Base-by-base conservation (phyloP, 768 basidiomycete species). In the Serpula lacrymans region DNA sequence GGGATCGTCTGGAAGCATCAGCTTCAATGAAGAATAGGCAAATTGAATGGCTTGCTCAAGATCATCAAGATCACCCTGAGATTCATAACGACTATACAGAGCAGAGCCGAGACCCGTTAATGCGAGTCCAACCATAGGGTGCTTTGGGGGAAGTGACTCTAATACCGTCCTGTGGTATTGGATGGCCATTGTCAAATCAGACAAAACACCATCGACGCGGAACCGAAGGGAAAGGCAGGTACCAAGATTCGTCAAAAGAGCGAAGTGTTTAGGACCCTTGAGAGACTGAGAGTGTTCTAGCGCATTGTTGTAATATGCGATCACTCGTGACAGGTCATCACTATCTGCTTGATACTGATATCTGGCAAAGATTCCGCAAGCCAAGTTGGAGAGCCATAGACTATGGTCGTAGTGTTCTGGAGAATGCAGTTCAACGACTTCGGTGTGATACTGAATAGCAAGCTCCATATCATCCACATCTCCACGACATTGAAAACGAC, bases 381-480 rank as follows among this genome's bases (percentile, higher is more conserved):
- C 12, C 24, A 37, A 0, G 8, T n/a, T n/a, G n/a, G n/a, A n/a
- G n/a, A n/a, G 27, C 32, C 42, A 42, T 47, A 46, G 16, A 47
- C 36, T 1, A 6, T 18, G 2, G 2, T 48, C 32, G 11, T 40
- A 23, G 2, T 45, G 37, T 2, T 33, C 36, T 3, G 5, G 5
- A 7, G 58, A 33, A 23, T 49, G 23, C 2, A 41, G 20, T 20
- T 46, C 52, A 17, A 55, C 52, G 1, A 39, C 52, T 21, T 52
- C 48, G n/a, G 46, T 22, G 26, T 59, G 32, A 14, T 49, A 43
- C 4, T 53, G 47, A 28, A 63, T 51, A 3, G 50, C 46, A 25
- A 54, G 52, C 12, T 64, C 55, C 17, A 62, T 39, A 4, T 28
- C 35, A 30, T 47, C 51, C 3, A 37, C n/a, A n/a, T 41, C 23